Evolutionary conservation across 495 filamentous ascomycete species (phyloP), one percentile per base, ranked within the genome.

Genomic region (Penicillium arizonense): DNA sequence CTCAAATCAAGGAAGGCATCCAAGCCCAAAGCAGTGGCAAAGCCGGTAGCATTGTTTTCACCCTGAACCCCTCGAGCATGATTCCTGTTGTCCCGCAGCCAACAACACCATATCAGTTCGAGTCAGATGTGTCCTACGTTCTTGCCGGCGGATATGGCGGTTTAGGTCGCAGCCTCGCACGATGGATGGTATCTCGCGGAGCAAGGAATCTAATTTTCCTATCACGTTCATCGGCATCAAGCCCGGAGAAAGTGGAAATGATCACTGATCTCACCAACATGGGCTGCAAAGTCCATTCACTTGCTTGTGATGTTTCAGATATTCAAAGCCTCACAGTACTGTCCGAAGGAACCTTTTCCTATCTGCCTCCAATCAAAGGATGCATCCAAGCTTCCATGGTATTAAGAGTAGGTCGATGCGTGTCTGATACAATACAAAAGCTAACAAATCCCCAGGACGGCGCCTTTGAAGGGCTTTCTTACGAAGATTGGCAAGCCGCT

Each of bases 321-420:
- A 18, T 51, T 20, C 16, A 43, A 50, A 40, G 60, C 20, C 34
- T 69, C 39, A 7, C 39, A 10, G n/a, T 11, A 33, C 46, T 63
- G n/a, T 33, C 62, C 18, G 30, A n/a, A 12, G 18, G 51, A 9
- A 52, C 39, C 13, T 46, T 50, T 24, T 5, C 32, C 0, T 11
- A 38, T n/a, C 16, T 65, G 37, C 67, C 69, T 9, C 67, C 65
- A 0, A 67, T 77, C 28, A 64, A 60, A 38, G 75, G 75, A 21
- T 55, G 67, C 16, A 69, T 77, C 10, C 71, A 75, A 53, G 65
- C 64, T 3, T 70, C 74, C 0, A 76, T 78, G 75, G 64, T 69
- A 0, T 43, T 76, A 4, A 51, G 46, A 7, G 67, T 71, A 56
- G 59, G 65, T 50, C 39, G 35, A 21, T 23, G 0, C 1, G 1